Evolutionary conservation across 371 early-diverging fungal genomes (phyloP).

Genomic region (Mucor velutinosus): DNA sequence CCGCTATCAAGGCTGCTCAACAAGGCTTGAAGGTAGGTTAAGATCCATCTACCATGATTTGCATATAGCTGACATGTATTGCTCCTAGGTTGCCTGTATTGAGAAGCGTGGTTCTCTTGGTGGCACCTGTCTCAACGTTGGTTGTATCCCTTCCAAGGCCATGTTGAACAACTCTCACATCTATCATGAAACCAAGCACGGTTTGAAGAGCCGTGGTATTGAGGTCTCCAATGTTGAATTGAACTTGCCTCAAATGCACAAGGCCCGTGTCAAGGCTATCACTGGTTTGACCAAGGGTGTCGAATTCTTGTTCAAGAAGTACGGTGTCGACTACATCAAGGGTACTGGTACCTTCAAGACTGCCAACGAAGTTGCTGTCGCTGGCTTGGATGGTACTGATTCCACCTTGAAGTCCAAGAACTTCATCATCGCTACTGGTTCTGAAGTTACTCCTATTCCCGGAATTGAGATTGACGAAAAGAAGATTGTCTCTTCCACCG

Average conservation of each 20-base stretch:
- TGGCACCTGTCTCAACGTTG: slow-evolving; percentile 98
- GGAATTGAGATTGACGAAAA: slow-evolving; percentile 95
- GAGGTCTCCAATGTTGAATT: slow-evolving; percentile 84
- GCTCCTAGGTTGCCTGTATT: slow-evolving; percentile 86
- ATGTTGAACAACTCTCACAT: slow-evolving; percentile 98
- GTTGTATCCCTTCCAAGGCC: slow-evolving; percentile 99
- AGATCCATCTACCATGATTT: background rate
- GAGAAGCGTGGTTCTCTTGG: slow-evolving; percentile 97
- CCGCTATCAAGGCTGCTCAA: slow-evolving; percentile 98
- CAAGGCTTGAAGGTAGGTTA: slow-evolving; percentile 88
- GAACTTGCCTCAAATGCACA: slow-evolving; percentile 89
- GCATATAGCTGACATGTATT: background rate
- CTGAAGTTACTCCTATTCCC: slow-evolving; percentile 94
- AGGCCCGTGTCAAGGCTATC: slow-evolving; percentile 91
- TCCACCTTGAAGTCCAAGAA: slow-evolving; percentile 87
- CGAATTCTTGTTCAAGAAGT: slow-evolving; percentile 96
- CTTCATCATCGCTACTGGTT: slow-evolving; percentile 97
- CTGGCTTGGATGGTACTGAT: slow-evolving; percentile 76
- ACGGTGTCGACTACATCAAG: slow-evolving; percentile 93
- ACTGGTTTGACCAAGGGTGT: slow-evolving; percentile 91
- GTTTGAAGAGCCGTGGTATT: slow-evolving; percentile 92
- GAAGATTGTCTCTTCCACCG: slow-evolving; percentile 96
- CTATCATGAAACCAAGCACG: slow-evolving; percentile 92
- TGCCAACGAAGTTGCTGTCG: slow-evolving; percentile 82
- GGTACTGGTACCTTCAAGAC: slow-evolving; percentile 86